Percentiles rank a stretch among this genome's conserved stretches.
These are phyloP conservation scores for Hypoxylon sp. DNA, from an alignment of 2,329 filamentous ascomycete species.

Conservation along the genomic window DNA sequence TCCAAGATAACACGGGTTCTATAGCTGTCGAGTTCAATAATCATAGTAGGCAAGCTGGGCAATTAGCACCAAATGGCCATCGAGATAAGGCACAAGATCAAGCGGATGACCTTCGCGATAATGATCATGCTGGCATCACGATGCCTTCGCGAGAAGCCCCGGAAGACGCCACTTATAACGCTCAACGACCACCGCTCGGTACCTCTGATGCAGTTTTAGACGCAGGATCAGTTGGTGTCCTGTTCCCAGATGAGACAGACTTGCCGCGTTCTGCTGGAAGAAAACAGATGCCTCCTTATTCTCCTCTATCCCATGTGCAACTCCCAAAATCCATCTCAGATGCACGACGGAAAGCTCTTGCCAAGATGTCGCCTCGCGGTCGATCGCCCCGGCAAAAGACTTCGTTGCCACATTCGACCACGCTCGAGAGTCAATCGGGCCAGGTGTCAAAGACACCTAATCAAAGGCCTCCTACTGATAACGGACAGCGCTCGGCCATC, in stretches of 20 bases:
- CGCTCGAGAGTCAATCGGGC: not conserved
- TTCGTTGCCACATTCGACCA: conserved; percentile 1
- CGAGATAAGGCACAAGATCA: not conserved
- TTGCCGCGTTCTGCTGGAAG: not conserved
- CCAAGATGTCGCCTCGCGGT: conserved; percentile 18
- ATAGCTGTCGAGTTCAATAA: not conserved
- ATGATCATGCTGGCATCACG: not conserved
- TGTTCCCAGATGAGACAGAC: conserved; percentile 21
- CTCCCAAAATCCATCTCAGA: conserved; percentile 33
- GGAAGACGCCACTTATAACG: not conserved
- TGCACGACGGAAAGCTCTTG: conserved; percentile 31
- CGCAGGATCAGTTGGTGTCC: too few relatives aligned
- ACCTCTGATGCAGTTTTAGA: too few relatives aligned
- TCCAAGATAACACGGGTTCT: not conserved
- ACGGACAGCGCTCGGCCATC: not conserved
- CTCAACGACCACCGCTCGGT: too few relatives aligned
- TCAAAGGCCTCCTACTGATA: not conserved
- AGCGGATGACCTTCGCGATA: not conserved
- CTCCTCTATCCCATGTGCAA: conserved; percentile 14
- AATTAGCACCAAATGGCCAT: not conserved
- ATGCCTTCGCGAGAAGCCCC: not conserved
- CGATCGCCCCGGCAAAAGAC: not conserved
- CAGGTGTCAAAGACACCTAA: not conserved
- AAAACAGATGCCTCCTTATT: conserved; percentile 6
- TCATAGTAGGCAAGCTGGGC: not conserved